Base-by-base conservation (phyloP, 495 filamentous ascomycete genomes). In the Talaromyces proteolyticus region DNA sequence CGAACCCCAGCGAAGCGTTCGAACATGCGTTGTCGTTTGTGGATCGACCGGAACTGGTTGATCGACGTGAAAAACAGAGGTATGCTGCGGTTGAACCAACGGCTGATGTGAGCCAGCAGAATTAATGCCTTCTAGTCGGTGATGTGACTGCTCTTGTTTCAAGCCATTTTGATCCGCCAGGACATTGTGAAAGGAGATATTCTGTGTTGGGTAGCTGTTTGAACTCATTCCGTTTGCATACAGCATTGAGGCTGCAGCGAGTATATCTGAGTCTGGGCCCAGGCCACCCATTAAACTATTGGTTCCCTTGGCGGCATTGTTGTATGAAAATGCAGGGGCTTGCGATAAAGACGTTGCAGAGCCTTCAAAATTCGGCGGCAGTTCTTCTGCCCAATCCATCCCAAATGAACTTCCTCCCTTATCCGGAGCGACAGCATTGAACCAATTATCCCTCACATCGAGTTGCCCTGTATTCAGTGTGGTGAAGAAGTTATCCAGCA, bases 401-500 rank as follows among this genome's bases (percentile, higher is more conserved):
- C 68, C 69, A 18, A 74, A 64, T 2, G 59, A 4, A 22, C 72
- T 69, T 6, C 74, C 59, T 0, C 72, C 59, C 57, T 78, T 77
- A 42, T 69, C 71, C 43, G 69, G 64, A 18, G 52, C 42, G 21
- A 61, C 59, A 20, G 62, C 58, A 22, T 60, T 56, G 44, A 73
- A 58, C 65, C 72, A 78, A 43, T 74, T 74, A 16, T 75, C 72
- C 41, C 67, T 70, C 22, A 71, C 58, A 24, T 58, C 52, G 44
- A 80, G 76, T n/a, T 74, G 69, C 43, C 78, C 75, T 2, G 76
- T 66, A 47, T 76, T 75, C 59, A 84, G 68, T 17, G 73, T 78
- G 44, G 76, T 78, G 59, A 85, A 83, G 64, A 85, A 86, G 52
- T 66, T 74, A 23, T 76, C 73, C n/a, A 85, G 69, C 63, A 81